phyloP scores from a whole-genome alignment of 345 rosid genomes.

The Bruguiera parviflora region DNA sequence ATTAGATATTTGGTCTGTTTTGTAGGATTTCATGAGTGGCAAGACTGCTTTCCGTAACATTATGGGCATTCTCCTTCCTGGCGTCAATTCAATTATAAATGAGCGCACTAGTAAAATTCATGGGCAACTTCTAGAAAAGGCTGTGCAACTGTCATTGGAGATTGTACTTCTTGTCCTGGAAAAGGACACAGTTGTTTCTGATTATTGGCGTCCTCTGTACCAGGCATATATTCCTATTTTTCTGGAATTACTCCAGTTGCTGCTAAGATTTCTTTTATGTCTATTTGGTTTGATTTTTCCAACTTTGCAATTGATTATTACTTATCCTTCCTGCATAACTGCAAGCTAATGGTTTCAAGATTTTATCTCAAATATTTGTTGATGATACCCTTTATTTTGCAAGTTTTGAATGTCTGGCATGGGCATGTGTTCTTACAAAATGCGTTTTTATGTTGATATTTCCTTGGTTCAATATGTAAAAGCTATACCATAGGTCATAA shows the following conservation, averaged over 20 bases:
- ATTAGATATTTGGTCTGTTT: not conserved
- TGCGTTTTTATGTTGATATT: no score
- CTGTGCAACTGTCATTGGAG: slow-evolving; percentile 84
- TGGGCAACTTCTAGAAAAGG: slow-evolving; percentile 83
- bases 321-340: not conserved
- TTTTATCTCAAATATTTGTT: not conserved
- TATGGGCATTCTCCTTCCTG: slow-evolving; percentile 77
- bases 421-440: no score
- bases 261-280: not conserved
- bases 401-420: not conserved
- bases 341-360: not conserved
- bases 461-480: no score
- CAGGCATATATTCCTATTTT: slow-evolving; percentile 43
- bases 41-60: slow-evolving; percentile 79
- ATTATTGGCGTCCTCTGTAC: slow-evolving; percentile 91
- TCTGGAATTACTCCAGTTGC: not conserved
- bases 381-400: not conserved
- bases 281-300: not conserved
- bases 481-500: no score
- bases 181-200: slow-evolving; percentile 73
- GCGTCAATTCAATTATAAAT: slow-evolving; percentile 68
- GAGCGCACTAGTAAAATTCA: slow-evolving; percentile 71
- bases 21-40: slow-evolving; percentile 98
- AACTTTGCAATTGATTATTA: not conserved
- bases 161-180: slow-evolving; percentile 73